phyloP scores from a whole-genome alignment of 805 yeast species.

The Kodamaea kaohsiungensis region DNA sequence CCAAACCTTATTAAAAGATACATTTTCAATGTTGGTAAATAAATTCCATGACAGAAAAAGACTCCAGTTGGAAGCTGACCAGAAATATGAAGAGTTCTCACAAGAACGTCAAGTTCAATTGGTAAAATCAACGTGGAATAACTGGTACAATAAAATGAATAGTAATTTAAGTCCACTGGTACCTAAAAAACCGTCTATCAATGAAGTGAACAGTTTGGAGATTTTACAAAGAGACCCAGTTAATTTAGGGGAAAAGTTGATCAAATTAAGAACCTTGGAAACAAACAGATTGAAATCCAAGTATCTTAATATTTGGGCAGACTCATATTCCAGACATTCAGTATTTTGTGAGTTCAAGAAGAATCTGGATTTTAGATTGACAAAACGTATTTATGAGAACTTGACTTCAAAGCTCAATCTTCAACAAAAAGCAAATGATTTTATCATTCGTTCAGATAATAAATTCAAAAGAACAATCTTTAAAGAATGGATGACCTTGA shows the following conservation, averaged over 20 bases:
- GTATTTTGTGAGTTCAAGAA: not conserved
- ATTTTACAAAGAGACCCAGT: not conserved
- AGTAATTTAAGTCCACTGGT: not conserved
- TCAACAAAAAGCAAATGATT: slow-evolving; percentile 5
- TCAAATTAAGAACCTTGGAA: slow-evolving; percentile 4
- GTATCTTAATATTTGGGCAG: slow-evolving; percentile 10
- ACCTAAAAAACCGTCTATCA: not conserved
- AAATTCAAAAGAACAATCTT: not conserved
- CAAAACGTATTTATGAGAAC: not conserved
- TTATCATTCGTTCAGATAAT: not conserved
- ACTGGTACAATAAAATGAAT: slow-evolving; percentile 6
- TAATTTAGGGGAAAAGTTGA: slow-evolving; percentile 6
- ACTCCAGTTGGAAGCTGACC: not conserved
- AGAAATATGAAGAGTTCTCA: not conserved
- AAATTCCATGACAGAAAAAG: not conserved
- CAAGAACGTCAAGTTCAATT: not conserved
- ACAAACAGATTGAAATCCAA: not conserved
- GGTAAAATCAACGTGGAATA: not conserved
- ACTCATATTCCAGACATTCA: not conserved
- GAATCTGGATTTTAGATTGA: not conserved
- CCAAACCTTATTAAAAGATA: not conserved
- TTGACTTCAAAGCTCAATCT: slow-evolving; percentile 4
- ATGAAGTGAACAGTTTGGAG: not conserved
- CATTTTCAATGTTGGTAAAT: not conserved
- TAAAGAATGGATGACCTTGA: slow-evolving; percentile 4